These are phyloP conservation scores for Hypoxylon fragiforme DNA, from an alignment of 495 filamentous ascomycete species.

Conservation along the genomic window DNA sequence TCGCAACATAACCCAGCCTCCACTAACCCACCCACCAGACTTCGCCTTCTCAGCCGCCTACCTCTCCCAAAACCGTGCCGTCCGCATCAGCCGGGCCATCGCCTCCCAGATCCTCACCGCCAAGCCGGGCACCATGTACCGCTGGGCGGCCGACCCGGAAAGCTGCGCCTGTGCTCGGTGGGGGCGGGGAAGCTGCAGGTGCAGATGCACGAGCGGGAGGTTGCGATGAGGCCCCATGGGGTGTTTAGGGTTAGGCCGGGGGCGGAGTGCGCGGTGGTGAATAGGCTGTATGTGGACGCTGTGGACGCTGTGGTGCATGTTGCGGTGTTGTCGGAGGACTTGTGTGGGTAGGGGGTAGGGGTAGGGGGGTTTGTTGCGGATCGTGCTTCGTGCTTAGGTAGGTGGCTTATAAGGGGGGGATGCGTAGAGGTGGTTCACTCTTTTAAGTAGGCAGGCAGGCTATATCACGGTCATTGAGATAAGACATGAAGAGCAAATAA, in stretches of 20 bases:
- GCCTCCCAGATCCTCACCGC: constrained; percentile 42
- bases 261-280: constrained; percentile 29
- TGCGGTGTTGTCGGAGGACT: constrained; percentile 29
- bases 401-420: too few species aligned
- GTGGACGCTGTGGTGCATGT: constrained; percentile 43
- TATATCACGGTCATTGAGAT: too few species aligned
- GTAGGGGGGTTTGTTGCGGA: too few species aligned
- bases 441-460: too few species aligned
- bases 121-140: constrained; percentile 28
- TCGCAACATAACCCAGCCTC: background rate
- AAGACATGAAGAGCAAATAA: too few species aligned
- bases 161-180: constrained; percentile 40
- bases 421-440: too few species aligned
- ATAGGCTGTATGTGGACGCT: constrained; percentile 43
- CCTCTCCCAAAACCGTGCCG: constrained; percentile 32
- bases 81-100: constrained; percentile 38
- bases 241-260: constrained; percentile 39
- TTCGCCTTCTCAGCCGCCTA: constrained; percentile 48
- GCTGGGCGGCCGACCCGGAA: constrained; percentile 17
- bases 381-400: background rate
- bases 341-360: background rate
- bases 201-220: constrained; percentile 33
- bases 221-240: constrained; percentile 43
- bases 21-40: constrained; percentile 29
- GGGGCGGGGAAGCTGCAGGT: constrained; percentile 42